Evolutionary conservation across 768 basidiomycete species (phyloP).

Genomic region (Rhodotorula taiwanensis): DNA sequence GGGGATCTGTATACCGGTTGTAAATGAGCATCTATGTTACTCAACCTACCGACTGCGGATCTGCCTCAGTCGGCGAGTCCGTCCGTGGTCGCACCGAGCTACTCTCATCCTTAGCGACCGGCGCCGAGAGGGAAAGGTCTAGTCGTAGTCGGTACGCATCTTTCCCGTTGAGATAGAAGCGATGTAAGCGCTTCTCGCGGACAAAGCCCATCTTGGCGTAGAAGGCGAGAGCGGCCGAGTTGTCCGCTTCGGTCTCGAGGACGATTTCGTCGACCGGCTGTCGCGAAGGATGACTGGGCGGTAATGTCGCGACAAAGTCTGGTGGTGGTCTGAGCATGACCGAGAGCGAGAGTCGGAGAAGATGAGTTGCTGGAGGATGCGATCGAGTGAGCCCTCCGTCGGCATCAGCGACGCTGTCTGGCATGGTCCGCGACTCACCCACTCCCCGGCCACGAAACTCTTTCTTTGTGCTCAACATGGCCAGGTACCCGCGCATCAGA

Average conservation of each 20-base stretch:
- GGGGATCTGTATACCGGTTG: too few species aligned
- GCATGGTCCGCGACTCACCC: slow-evolving; percentile 53
- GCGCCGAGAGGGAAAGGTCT: slow-evolving; percentile 2
- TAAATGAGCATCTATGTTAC: too few species aligned
- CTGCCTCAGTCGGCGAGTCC: too few species aligned
- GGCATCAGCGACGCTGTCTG: not conserved
- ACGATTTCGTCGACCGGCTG: slow-evolving; percentile 58
- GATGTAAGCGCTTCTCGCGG: slow-evolving; percentile 83
- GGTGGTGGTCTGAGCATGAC: slow-evolving; percentile 56
- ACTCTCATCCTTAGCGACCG: too few species aligned
- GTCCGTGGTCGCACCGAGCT: too few species aligned
- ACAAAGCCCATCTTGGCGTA: slow-evolving; percentile 93
- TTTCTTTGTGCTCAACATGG: slow-evolving; percentile 87
- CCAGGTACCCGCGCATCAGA: slow-evolving; percentile 87
- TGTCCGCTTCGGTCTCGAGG: slow-evolving; percentile 94
- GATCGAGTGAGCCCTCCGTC: too few species aligned
- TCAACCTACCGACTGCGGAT: too few species aligned
- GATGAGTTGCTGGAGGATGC: slow-evolving; percentile 77
- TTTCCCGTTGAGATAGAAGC: slow-evolving; percentile 96
- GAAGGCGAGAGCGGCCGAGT: slow-evolving; percentile 73
- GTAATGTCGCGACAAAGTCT: not conserved
- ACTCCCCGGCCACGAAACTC: slow-evolving; percentile 83
- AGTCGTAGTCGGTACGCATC: slow-evolving; percentile 71
- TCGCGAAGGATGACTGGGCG: not conserved
- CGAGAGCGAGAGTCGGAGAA: slow-evolving; percentile 72